Evolutionary conservation across 768 basidiomycete genomes (phyloP).

Genomic region (Suillus placidus): DNA sequence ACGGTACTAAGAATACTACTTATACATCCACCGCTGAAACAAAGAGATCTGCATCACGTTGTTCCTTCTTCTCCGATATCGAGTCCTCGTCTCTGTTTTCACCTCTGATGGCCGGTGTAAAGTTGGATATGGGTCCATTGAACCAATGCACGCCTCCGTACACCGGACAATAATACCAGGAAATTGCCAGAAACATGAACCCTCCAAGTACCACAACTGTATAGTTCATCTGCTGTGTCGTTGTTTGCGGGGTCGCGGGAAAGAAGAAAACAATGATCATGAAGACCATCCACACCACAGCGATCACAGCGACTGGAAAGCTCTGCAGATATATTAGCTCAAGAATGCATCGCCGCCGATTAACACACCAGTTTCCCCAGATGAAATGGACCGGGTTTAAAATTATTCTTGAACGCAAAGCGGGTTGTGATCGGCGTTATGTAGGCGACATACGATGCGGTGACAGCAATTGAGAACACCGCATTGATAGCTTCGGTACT

Average conservation of each 20-base stretch:
- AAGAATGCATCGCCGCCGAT: neutral
- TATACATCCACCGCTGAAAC: neutral
- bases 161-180: constrained; percentile 16
- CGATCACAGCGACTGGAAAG: constrained; percentile 34
- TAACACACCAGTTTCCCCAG: neutral
- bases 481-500: neutral
- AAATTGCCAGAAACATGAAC: constrained; percentile 23
- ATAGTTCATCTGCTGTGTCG: neutral
- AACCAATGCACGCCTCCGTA: constrained; percentile 35
- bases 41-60: neutral
- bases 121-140: constrained; percentile 28
- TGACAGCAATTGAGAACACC: neutral
- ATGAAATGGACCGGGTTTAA: neutral
- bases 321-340: constrained; percentile 17
- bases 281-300: constrained; percentile 40
- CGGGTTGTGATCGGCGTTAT: neutral
- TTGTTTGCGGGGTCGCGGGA: neutral
- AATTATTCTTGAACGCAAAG: neutral
- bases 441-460: neutral
- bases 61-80: neutral
- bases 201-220: constrained; percentile 32
- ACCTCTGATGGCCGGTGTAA: neutral
- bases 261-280: constrained; percentile 35
- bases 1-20: neutral
- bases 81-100: neutral